phyloP scores from a whole-genome alignment of 148 eudicot species.

The Amaranthus cruentus region DNA sequence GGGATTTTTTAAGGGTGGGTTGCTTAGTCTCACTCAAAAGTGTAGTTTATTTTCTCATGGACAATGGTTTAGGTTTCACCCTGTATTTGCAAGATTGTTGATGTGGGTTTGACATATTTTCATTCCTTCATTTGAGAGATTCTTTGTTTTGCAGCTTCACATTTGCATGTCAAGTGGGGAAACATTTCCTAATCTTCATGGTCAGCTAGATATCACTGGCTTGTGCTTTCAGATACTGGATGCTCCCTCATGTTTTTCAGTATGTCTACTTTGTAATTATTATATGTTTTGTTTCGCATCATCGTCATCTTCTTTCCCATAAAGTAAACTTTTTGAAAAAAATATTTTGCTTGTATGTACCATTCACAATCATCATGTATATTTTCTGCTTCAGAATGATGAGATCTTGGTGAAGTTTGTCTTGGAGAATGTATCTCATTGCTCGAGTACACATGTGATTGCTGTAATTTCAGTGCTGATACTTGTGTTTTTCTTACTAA shows the following conservation, averaged over 20 bases:
- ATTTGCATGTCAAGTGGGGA: slow-evolving; percentile 94
- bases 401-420: not conserved
- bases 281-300: slow-evolving; percentile 3
- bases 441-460: not conserved
- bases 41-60: not conserved
- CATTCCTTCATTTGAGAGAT: not conserved
- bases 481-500: too few species aligned
- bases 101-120: not conserved
- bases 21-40: not conserved
- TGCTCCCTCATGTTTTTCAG: slow-evolving; percentile 82
- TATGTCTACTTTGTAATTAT: slow-evolving; percentile 32
- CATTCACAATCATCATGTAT: not conserved
- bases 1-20: not conserved
- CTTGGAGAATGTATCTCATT: not conserved
- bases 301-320: not conserved
- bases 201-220: slow-evolving; percentile 91
- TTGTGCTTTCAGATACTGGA: slow-evolving; percentile 81
- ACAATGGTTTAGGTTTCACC: not conserved
- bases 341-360: not conserved
- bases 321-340: not conserved
- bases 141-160: slow-evolving; percentile 56
- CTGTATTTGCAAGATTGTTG: not conserved
- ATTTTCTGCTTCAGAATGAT: not conserved
- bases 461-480: too few species aligned
- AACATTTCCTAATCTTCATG: slow-evolving; percentile 87